A percentile compares a stretch with the other conserved stretches of the same genome.
phyloP scores from a whole-genome alignment of 2,329 filamentous ascomycete genomes.

The Pezicula carpinea region DNA sequence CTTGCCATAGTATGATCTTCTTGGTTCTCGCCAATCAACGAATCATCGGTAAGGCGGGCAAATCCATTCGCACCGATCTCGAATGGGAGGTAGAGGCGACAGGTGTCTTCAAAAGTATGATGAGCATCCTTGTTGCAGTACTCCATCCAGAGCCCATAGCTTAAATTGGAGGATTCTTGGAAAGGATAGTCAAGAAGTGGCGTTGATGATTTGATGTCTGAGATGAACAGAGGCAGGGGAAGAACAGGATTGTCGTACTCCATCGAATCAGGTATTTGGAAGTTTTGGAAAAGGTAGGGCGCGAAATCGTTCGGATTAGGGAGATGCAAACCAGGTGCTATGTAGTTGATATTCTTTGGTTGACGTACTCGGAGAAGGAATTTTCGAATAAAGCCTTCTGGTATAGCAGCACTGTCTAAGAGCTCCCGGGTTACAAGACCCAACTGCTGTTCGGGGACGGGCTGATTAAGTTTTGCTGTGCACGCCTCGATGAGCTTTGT shows the following conservation, averaged over 20 bases:
- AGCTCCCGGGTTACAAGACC: constrained; percentile 7
- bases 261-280: not conserved
- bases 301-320: constrained; percentile 3
- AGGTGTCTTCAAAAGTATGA: constrained; percentile 9
- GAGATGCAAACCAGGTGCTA: constrained; percentile 8
- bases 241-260: constrained; percentile 4
- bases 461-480: constrained; percentile 3
- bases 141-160: constrained; percentile 8
- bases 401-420: constrained; percentile 5
- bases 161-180: constrained; percentile 4
- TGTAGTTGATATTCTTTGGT: constrained; percentile 8
- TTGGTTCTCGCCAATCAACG: constrained; percentile 6
- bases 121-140: not conserved
- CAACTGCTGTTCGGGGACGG: not conserved
- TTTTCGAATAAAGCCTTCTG: constrained; percentile 6
- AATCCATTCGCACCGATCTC: constrained; percentile 3
- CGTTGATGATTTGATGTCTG: constrained; percentile 7
- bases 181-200: constrained; percentile 6
- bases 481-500: constrained; percentile 4
- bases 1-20: not conserved
- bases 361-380: constrained; percentile 8
- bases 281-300: constrained; percentile 1
- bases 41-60: constrained; percentile 9
- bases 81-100: constrained; percentile 6
- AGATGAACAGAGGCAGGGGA: constrained; percentile 10